phyloP scores from a whole-genome alignment of 768 basidiomycete genomes.

The Collybia nuda region DNA sequence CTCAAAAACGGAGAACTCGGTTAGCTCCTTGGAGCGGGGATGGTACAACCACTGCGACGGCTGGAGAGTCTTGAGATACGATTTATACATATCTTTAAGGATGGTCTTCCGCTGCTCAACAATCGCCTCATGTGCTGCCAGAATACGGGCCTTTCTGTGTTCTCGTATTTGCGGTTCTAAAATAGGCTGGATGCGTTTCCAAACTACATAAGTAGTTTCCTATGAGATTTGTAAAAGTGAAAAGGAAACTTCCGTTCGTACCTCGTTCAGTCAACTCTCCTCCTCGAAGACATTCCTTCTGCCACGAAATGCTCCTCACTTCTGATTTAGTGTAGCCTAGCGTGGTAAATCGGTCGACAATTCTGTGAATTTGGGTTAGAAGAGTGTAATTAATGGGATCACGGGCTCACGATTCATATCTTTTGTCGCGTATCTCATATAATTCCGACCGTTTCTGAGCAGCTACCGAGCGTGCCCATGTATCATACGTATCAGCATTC shows the following conservation, averaged over 20 bases:
- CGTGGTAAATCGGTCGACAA: conserved; percentile 11
- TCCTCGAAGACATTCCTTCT: background rate
- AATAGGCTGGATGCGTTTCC: conserved; percentile 18
- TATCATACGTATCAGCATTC: conserved; percentile 7
- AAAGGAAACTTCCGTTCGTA: conserved; percentile 7
- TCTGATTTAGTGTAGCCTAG: conserved; percentile 18
- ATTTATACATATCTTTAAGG: conserved; percentile 13
- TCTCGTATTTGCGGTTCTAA: conserved; percentile 13
- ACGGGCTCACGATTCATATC: conserved; percentile 10
- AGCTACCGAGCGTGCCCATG: conserved; percentile 7
- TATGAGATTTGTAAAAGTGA: background rate
- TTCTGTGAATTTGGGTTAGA: conserved; percentile 5
- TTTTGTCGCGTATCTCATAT: background rate
- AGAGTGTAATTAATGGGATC: background rate
- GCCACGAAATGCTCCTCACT: background rate
- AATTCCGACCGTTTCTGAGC: background rate
- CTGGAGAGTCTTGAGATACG: conserved; percentile 15
- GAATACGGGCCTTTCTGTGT: conserved; percentile 6
- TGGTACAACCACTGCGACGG: conserved; percentile 23
- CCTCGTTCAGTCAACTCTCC: conserved; percentile 25
- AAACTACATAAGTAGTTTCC: conserved; percentile 12
- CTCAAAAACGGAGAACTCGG: background rate
- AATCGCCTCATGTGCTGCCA: conserved; percentile 5
- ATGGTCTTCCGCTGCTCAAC: conserved; percentile 2
- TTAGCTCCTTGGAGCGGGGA: conserved; percentile 18